Conservation (phyloP, 1,284 basidiomycete genomes). For the Tilletia indica region DNA sequence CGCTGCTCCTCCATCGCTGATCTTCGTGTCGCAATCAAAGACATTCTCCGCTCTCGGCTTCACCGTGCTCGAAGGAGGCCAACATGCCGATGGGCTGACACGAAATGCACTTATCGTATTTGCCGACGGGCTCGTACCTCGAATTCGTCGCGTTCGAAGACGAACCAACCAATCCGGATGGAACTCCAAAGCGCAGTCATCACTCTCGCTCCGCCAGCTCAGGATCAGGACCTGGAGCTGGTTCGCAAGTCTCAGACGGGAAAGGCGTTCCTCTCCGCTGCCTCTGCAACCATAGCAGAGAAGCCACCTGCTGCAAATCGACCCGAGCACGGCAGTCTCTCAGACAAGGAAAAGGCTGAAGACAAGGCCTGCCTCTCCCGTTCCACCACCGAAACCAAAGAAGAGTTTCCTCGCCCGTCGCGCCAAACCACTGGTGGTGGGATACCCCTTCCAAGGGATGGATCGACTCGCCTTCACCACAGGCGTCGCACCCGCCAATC, state of each 20-base stretch:
- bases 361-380: slow-evolving; percentile 11
- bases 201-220: no score
- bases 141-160: slow-evolving; percentile 40
- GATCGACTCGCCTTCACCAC: slow-evolving; percentile 42
- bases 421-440: slow-evolving; percentile 39
- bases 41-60: slow-evolving; percentile 37
- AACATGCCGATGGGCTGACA: slow-evolving; percentile 37
- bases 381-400: slow-evolving; percentile 23
- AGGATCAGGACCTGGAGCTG: no score
- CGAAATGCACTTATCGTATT: slow-evolving; percentile 41
- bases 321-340: no score
- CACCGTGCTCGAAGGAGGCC: slow-evolving; percentile 34
- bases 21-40: no score
- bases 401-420: slow-evolving; percentile 29
- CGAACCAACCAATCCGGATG: neutral
- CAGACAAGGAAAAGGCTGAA: slow-evolving; percentile 14
- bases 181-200: no score
- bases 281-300: no score
- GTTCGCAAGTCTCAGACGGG: no score
- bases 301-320: no score
- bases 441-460: slow-evolving; percentile 29
- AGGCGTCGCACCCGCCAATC: slow-evolving; percentile 17
- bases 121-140: slow-evolving; percentile 40
- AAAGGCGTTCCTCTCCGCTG: no score
- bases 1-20: no score